Evolutionary conservation across 441 rosid species (phyloP), one percentile per base, ranked within the genome.

Genomic region (Mallotus repandus): DNA sequence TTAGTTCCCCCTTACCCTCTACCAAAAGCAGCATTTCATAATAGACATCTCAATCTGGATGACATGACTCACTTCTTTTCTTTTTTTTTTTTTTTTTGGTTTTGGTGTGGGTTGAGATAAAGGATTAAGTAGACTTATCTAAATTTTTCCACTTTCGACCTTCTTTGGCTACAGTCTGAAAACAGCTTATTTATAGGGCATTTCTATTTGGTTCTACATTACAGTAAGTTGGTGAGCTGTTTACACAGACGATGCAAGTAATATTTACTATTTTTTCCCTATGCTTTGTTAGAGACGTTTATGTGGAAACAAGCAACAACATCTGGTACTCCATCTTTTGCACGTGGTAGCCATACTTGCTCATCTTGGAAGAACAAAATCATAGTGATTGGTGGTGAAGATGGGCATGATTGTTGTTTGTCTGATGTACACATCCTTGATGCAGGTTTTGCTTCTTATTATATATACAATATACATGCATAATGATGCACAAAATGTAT

Each of bases 371-470:
- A 86, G 84, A 89, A 87, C 84, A 90, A 88, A 73, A 79, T 96
- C 43, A 83, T 96, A 72, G 92, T 96, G 58, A 83, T 93, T 68
- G 99, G 99, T 63, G 98, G 98, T 66, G 98, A 93, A 90, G 95
- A 96, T 86, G 95, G 91, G 15, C 88, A 87, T 78, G 97, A 93
- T 84, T 90, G 86, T 77, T 96, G 90, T 80, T 78, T 93, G 78
- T 91, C 97, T 35, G 98, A 96, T 85, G 99, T 91, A 52, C 96
- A 96, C 81, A 80, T 96, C 76, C 91, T 96, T 78, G 97, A 96
- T 83, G 80, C 99, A 86, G 99, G 99, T 93, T 76, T 69, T 61
- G 18, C 25, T 73, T 22, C 10, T 63, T 66, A 71, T 21, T 55
- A 9, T 50, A 48, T 3, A 55, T 15, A 19, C 6, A 57, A 21